These are phyloP conservation scores for Geotrichum siamense DNA, from an alignment of 1,139 yeast genomes.

Conservation along the genomic window DNA sequence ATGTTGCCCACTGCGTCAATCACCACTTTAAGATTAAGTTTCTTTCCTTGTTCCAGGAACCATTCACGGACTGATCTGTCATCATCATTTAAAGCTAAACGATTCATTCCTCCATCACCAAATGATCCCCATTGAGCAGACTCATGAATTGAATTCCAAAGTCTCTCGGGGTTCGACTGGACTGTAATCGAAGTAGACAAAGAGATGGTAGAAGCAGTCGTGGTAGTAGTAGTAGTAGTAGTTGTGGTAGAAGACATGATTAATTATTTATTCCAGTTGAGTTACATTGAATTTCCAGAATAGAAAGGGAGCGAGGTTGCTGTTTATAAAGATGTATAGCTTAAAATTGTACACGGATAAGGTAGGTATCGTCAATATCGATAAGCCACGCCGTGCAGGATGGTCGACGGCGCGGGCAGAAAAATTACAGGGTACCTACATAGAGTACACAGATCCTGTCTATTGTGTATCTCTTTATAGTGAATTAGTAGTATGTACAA, in stretches of 20 bases:
- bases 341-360: no score
- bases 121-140: constrained; percentile 56
- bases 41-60: constrained; percentile 48
- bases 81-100: constrained; percentile 53
- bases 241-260: not conserved
- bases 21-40: constrained; percentile 50
- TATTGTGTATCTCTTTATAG: no score
- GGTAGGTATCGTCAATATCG: no score
- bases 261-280: no score
- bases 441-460: no score
- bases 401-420: no score
- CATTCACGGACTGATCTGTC: constrained; percentile 65
- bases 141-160: constrained; percentile 51
- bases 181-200: constrained; percentile 3
- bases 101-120: constrained; percentile 52
- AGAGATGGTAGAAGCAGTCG: not conserved
- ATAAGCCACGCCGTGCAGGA: no score
- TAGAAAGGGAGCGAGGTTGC: no score
- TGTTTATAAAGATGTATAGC: no score
- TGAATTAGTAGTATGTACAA: no score
- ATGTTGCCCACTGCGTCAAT: constrained; percentile 63
- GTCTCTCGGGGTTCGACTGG: constrained; percentile 36
- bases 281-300: no score
- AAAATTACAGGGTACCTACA: no score
- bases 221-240: constrained; percentile 9